Conservation (phyloP, 129 eudicot species). For the Sambucus nigra region DNA sequence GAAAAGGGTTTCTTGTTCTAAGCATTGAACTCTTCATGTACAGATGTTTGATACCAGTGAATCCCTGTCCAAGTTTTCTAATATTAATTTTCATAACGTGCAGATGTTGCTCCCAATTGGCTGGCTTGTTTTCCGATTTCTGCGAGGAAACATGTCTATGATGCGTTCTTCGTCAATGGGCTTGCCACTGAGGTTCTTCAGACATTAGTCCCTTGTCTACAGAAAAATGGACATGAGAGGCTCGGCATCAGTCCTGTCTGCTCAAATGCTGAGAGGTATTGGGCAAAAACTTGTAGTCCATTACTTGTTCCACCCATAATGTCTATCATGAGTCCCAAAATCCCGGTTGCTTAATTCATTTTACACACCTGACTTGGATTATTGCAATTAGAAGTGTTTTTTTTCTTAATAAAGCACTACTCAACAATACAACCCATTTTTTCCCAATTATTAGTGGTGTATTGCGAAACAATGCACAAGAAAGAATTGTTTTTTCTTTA, state of each 20-base stretch:
- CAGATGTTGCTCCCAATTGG: conserved; percentile 86
- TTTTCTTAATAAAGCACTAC: too few species aligned
- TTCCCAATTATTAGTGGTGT: too few species aligned
- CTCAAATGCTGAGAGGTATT: conserved; percentile 82
- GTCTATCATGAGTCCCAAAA: background rate
- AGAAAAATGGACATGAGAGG: conserved; percentile 27
- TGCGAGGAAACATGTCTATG: conserved; percentile 68
- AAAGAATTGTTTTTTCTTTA: too few species aligned
- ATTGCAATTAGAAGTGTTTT: background rate
- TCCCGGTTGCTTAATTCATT: too few species aligned
- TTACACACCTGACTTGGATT: too few species aligned
- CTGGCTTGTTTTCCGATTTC: conserved; percentile 74
- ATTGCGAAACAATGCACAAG: too few species aligned
- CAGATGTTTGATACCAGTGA: background rate
- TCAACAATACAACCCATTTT: too few species aligned
- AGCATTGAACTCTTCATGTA: background rate
- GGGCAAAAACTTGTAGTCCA: background rate
- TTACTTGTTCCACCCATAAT: background rate
- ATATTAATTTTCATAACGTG: conserved; percentile 18
- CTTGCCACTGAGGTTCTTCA: conserved; percentile 55
- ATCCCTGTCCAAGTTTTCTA: conserved; percentile 9
- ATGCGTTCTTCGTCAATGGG: conserved; percentile 63
- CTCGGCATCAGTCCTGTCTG: conserved; percentile 30
- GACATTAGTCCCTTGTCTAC: conserved; percentile 63
- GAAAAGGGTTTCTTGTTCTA: background rate